These are phyloP conservation scores for Kurtzmaniella quercitrusa DNA, from an alignment of 1,139 yeast species.

Conservation along the genomic window DNA sequence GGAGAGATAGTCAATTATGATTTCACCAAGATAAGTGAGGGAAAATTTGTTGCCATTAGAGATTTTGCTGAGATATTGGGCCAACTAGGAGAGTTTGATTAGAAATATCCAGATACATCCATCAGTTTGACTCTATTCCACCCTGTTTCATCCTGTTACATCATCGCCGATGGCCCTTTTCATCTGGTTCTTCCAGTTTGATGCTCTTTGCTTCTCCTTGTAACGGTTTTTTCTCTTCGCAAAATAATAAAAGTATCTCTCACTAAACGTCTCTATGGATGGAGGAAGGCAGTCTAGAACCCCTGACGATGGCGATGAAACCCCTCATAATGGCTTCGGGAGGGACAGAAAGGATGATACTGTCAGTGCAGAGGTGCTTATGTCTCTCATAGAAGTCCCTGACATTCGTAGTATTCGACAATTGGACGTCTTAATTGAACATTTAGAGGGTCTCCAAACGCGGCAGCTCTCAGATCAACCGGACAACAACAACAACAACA, in stretches of 20 bases:
- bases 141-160: too few species aligned
- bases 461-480: not conserved
- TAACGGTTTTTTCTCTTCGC: too few species aligned
- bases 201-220: too few species aligned
- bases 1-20: constrained; percentile 32
- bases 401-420: not conserved
- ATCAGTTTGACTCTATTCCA: too few species aligned
- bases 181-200: too few species aligned
- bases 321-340: not conserved
- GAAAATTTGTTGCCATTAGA: constrained; percentile 30
- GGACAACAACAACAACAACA: too few species aligned
- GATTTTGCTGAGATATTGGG: constrained; percentile 45
- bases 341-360: not conserved
- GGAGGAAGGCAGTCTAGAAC: not conserved
- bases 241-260: not conserved
- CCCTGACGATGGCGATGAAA: not conserved
- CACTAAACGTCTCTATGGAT: not conserved
- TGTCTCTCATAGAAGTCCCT: not conserved
- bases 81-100: constrained; percentile 34
- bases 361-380: not conserved
- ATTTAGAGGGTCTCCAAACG: not conserved
- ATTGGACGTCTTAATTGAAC: not conserved
- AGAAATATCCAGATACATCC: too few species aligned
- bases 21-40: constrained; percentile 21
- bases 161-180: too few species aligned